phyloP scores from a whole-genome alignment of 2,329 filamentous ascomycete genomes.

The Ophiostoma australiae region DNA sequence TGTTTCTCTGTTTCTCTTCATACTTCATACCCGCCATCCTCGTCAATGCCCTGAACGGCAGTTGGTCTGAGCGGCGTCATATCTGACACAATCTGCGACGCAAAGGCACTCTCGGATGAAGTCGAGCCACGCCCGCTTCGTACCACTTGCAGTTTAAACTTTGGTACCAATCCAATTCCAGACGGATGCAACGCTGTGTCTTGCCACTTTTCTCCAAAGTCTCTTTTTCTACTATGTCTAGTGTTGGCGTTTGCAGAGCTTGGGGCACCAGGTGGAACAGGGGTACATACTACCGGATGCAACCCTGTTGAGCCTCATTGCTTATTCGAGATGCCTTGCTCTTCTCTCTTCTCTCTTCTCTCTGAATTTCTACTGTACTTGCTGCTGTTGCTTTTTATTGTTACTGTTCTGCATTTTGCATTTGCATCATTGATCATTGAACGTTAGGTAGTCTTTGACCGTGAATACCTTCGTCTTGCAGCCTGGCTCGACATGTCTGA shows the following conservation, averaged over 20 bases:
- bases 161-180: neutral
- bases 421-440: neutral
- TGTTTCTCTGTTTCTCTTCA: neutral
- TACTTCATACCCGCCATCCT: slow-evolving; percentile 11
- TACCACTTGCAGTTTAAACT: slow-evolving; percentile 1
- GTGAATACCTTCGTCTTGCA: no score
- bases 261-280: slow-evolving; percentile 1
- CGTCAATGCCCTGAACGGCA: slow-evolving; percentile 28
- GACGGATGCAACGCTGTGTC: neutral
- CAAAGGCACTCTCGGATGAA: slow-evolving; percentile 16
- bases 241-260: neutral
- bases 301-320: neutral
- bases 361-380: neutral
- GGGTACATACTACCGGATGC: neutral
- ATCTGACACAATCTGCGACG: slow-evolving; percentile 27
- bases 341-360: neutral
- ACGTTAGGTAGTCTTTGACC: no score
- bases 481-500: neutral
- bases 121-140: neutral
- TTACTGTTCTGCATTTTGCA: neutral
- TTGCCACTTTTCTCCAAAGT: neutral
- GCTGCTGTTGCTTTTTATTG: neutral
- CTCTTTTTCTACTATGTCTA: neutral
- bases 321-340: neutral
- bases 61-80: slow-evolving; percentile 9